Conservation (phyloP, 2,329 filamentous ascomycete species). For the Alternaria consortialis region DNA sequence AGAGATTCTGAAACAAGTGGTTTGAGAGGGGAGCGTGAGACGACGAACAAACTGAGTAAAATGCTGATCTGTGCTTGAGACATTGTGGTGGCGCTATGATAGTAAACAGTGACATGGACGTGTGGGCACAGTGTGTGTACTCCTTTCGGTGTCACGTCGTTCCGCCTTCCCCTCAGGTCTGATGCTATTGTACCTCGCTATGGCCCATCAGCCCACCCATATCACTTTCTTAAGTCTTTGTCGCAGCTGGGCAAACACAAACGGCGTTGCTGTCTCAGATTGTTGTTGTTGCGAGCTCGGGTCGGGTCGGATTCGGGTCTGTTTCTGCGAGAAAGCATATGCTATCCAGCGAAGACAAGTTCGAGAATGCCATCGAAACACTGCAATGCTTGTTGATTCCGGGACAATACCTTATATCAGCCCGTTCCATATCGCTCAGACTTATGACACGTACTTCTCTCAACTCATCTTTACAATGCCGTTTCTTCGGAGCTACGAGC, state of each 20-base stretch:
- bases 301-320: background rate
- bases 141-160: background rate
- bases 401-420: background rate
- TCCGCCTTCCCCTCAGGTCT: background rate
- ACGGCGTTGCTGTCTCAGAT: background rate
- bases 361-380: background rate
- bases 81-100: background rate
- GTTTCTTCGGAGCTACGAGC: background rate
- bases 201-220: background rate
- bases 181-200: background rate
- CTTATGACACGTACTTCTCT: background rate
- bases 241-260: background rate
- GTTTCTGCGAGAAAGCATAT: background rate
- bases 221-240: background rate
- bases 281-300: background rate
- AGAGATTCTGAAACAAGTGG: background rate
- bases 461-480: background rate
- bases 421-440: background rate
- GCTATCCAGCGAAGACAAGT: background rate
- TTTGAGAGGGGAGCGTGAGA: background rate
- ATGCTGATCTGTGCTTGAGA: background rate
- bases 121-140: background rate
- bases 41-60: background rate
- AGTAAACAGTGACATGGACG: background rate
- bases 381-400: background rate